These are phyloP conservation scores for Capsicum pubescens DNA, from an alignment of 257 asterid species.

Conservation along the genomic window DNA sequence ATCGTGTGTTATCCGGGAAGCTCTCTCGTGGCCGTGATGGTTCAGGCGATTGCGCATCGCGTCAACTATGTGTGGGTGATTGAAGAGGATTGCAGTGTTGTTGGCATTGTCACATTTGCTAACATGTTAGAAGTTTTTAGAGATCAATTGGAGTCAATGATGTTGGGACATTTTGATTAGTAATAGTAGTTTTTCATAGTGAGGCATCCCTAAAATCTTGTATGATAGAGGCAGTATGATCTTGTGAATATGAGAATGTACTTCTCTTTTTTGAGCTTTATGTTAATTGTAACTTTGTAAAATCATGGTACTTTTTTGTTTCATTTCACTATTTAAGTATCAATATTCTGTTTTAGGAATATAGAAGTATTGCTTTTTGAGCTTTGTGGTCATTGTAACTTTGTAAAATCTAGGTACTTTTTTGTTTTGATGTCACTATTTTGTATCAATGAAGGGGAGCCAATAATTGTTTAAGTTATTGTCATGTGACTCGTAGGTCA, in stretches of 20 bases:
- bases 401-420: not conserved
- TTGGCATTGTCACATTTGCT: conserved; percentile 78
- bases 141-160: conserved; percentile 52
- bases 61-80: conserved; percentile 90
- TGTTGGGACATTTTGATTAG: conserved; percentile 29
- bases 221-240: conserved; percentile 7
- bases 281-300: not conserved
- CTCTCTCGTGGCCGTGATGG: conserved; percentile 88
- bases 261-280: not conserved
- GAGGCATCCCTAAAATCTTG: not conserved
- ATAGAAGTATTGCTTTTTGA: not conserved
- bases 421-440: not conserved
- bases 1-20: conserved; percentile 78
- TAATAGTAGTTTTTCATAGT: not conserved
- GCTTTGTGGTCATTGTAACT: not conserved
- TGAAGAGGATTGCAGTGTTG: conserved; percentile 70
- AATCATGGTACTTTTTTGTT: conserved; percentile 1
- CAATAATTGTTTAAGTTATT: too few species aligned
- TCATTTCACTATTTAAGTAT: not conserved
- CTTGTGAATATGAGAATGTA: conserved; percentile 40
- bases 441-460: too few species aligned
- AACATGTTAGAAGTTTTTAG: conserved; percentile 64
- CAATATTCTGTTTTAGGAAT: conserved; percentile 5
- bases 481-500: too few species aligned
- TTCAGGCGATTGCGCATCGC: conserved; percentile 83